Percentiles rank a stretch among this genome's conserved stretches.
These are phyloP conservation scores for Corynespora cassiicola DNA, from an alignment of 2,329 filamentous ascomycete genomes.

Conservation along the genomic window DNA sequence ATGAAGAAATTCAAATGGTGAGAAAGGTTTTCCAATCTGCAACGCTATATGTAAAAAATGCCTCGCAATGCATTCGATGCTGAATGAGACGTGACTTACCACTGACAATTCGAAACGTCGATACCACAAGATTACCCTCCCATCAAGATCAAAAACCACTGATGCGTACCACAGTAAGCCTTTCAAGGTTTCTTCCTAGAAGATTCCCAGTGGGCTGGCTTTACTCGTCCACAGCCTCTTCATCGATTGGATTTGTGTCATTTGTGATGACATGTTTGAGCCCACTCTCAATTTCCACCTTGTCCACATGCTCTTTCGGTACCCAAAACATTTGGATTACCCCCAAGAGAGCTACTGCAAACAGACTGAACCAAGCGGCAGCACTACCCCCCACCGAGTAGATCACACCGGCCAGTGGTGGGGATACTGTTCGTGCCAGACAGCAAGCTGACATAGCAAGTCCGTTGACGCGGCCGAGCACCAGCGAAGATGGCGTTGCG, in stretches of 20 bases:
- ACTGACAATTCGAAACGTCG: no score
- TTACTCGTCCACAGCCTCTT: conserved; percentile 4
- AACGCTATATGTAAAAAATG: no score
- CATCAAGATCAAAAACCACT: no score
- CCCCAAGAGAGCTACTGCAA: conserved; percentile 62
- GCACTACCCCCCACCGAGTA: conserved; percentile 69
- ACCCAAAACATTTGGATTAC: conserved; percentile 64
- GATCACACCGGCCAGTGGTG: conserved; percentile 70
- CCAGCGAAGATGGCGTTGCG: conserved; percentile 67
- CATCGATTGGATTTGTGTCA: conserved; percentile 5
- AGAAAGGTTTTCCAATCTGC: no score
- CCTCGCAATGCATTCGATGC: no score
- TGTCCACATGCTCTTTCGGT: conserved; percentile 52
- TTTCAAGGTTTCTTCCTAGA: no score
- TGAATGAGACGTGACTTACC: no score
- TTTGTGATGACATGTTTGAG: conserved; percentile 31
- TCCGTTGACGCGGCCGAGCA: conserved; percentile 74
- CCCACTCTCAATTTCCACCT: conserved; percentile 39
- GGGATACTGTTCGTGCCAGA: conserved; percentile 72
- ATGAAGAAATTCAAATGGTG: no score
- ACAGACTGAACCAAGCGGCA: conserved; percentile 67
- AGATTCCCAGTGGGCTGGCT: no score
- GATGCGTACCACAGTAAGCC: no score
- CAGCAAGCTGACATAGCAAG: conserved; percentile 69
- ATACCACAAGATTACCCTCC: no score